These are phyloP conservation scores for Carpinus viminea DNA, from an alignment of 306 rosid genomes.

Conservation along the genomic window DNA sequence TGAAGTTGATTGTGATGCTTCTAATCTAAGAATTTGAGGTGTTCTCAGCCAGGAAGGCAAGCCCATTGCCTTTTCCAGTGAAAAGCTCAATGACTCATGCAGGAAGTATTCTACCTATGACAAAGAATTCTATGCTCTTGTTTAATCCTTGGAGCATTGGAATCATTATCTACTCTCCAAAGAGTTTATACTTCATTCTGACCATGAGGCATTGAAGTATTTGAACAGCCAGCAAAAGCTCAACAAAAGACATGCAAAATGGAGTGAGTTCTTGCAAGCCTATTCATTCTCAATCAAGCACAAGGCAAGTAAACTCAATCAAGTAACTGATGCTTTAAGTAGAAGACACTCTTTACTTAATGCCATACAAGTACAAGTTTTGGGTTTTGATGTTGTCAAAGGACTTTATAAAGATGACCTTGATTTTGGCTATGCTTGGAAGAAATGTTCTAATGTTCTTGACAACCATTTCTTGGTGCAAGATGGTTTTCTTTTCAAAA, in stretches of 20 bases:
- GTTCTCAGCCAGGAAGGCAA: too few species aligned
- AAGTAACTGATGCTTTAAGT: not conserved
- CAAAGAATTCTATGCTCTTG: not conserved
- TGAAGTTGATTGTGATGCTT: too few species aligned
- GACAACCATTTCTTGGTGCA: not conserved
- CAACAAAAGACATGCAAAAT: not conserved
- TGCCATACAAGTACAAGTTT: not conserved
- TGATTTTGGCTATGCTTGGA: not conserved
- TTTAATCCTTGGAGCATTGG: not conserved
- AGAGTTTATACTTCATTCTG: not conserved
- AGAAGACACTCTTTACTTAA: not conserved
- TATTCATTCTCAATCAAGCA: too few species aligned
- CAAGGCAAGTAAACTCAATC: too few species aligned
- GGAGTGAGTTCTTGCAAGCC: too few species aligned
- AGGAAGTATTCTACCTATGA: not conserved
- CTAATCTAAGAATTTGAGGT: too few species aligned
- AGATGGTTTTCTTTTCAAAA: not conserved
- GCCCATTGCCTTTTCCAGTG: not conserved
- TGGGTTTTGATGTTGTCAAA: not conserved
- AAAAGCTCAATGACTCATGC: not conserved
- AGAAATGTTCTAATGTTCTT: not conserved
- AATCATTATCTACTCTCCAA: not conserved
- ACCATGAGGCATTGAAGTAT: conserved; percentile 1
- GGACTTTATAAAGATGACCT: not conserved
- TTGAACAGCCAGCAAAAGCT: not conserved